These are phyloP conservation scores for Dothistroma pini DNA, from an alignment of 2,329 filamentous ascomycete genomes.

Conservation along the genomic window DNA sequence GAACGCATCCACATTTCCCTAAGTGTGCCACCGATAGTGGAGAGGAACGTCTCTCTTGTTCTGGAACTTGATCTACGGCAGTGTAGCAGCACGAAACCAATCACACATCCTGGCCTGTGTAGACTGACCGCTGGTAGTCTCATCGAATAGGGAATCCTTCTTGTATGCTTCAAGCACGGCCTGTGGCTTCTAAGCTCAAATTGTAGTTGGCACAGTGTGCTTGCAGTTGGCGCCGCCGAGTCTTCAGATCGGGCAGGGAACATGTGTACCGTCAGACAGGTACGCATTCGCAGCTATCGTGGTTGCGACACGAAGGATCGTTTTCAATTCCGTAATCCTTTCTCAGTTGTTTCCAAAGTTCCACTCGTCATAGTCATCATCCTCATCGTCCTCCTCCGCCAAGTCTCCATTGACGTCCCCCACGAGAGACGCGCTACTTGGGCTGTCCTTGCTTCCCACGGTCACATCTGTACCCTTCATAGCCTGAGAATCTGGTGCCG, in stretches of 20 bases:
- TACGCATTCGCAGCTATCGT: not conserved
- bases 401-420: conserved; percentile 2
- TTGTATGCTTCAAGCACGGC: too few relatives aligned
- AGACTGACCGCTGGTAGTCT: too few relatives aligned
- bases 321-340: not conserved
- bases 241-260: too few relatives aligned
- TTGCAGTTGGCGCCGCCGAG: too few relatives aligned
- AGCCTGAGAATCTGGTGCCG: not conserved
- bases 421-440: not conserved
- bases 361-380: conserved; percentile 23
- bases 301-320: not conserved
- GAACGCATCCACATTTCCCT: not conserved
- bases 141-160: too few relatives aligned
- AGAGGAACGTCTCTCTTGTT: not conserved
- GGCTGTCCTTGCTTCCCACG: not conserved
- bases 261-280: too few relatives aligned
- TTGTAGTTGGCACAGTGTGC: too few relatives aligned
- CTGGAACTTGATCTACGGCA: too few relatives aligned
- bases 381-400: conserved; percentile 15
- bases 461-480: not conserved
- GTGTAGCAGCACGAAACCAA: too few relatives aligned
- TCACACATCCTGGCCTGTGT: too few relatives aligned
- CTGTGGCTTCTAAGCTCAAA: too few relatives aligned
- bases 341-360: conserved; percentile 11
- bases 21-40: not conserved